Base-by-base conservation (phyloP, 2,329 filamentous ascomycete species). In the Talaromyces sp. region DNA sequence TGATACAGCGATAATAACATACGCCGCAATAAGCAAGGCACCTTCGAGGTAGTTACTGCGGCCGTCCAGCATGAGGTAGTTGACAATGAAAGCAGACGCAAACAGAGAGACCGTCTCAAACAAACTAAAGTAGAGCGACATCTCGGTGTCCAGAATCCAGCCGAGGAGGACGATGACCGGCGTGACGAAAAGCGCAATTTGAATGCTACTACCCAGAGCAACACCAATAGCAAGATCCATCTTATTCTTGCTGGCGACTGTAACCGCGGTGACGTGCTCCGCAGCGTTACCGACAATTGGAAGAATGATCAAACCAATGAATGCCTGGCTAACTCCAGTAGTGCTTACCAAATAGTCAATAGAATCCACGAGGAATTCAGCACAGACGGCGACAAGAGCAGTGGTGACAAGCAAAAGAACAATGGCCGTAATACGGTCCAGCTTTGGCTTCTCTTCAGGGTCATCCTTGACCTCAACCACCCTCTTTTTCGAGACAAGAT, bases 81-180 rank as follows among this genome's bases (percentile, higher is more conserved):
- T 95, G 78, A 94, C 91, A 68, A 96, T 92, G 69, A 96, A 88
- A 8, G 92, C 89, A 61, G 88, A 90, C 61, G 94, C 87, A 77
- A 96, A 96, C 72, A 96, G 85, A 64, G 90, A 91, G 25, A 95
- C 90, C 0, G 92, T 96, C 84, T 96, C 92, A 77, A 96, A 96
- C 58, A 92, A 84, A 67, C 92, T 92, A 77, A 96, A 96, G 80
- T 94, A 93, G 39, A 96, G 83, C 33, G 89, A 86, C 88, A 91
- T 90, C n/a, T 88, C 82, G 66, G 85, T 85, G 67, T 83, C 78
- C 75, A 90, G 84, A 67, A 84, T 85, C 89, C 89, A 91, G 22
- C 88, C 89, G n/a, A 91, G 80, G 33, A 91, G 86, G 27, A 91
- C 88, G 37, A 90, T 83, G 31, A 90, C 79, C 0, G 89, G 89